phyloP scores from a whole-genome alignment of 352 stramenopile species.

The Globisporangium canariense region DNA sequence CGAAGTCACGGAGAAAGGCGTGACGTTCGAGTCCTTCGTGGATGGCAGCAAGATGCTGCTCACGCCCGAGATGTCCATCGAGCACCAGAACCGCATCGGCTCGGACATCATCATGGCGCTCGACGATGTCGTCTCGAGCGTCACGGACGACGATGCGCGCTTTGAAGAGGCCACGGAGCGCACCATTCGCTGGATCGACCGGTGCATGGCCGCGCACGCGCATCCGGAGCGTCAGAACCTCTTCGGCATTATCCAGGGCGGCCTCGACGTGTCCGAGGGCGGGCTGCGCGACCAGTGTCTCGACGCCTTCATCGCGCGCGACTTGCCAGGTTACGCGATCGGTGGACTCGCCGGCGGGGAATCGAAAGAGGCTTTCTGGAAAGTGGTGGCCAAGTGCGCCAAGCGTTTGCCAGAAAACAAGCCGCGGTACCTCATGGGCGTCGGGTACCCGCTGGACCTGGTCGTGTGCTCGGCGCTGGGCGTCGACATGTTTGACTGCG shows the following conservation, averaged over 20 bases:
- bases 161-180: slow-evolving; percentile 92
- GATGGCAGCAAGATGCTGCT: slow-evolving; percentile 91
- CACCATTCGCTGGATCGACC: slow-evolving; percentile 95
- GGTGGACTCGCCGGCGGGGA: slow-evolving; percentile 93
- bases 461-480: slow-evolving; percentile 96
- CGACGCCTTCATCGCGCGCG: slow-evolving; percentile 79
- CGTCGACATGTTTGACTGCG: slow-evolving; percentile 98
- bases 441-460: slow-evolving; percentile 96
- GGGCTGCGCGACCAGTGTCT: slow-evolving; percentile 94
- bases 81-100: slow-evolving; percentile 95
- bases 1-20: slow-evolving; percentile 86
- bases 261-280: slow-evolving; percentile 88
- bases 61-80: slow-evolving; percentile 90
- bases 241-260: slow-evolving; percentile 97
- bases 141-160: slow-evolving; percentile 80
- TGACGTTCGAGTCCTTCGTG: slow-evolving; percentile 85
- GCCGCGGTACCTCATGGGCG: slow-evolving; percentile 97
- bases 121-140: slow-evolving; percentile 95
- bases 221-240: slow-evolving; percentile 90
- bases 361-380: slow-evolving; percentile 94
- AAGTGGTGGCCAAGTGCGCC: slow-evolving; percentile 83
- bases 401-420: slow-evolving; percentile 89
- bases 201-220: slow-evolving; percentile 91
- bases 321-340: slow-evolving; percentile 93
- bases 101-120: slow-evolving; percentile 98